Evolutionary conservation across 495 filamentous ascomycete species (phyloP).

Genomic region (Lophium mytilinum): DNA sequence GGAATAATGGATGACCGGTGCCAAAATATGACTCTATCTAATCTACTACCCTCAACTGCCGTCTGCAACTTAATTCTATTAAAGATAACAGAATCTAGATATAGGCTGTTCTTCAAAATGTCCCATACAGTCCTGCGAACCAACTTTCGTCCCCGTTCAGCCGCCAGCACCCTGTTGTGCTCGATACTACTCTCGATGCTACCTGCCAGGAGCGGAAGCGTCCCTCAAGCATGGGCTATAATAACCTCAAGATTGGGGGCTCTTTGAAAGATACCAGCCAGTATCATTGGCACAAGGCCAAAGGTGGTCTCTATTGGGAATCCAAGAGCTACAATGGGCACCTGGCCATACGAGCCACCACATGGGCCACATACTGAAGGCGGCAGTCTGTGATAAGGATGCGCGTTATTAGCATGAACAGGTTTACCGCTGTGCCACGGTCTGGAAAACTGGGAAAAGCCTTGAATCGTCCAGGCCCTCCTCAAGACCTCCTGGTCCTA

Average conservation of each 20-base stretch:
- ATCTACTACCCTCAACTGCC: background rate
- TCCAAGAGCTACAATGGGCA: background rate
- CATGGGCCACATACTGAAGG: background rate
- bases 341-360: conserved; percentile 3
- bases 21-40: conserved; percentile 9
- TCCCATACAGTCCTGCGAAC: background rate
- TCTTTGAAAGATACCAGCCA: conserved; percentile 1
- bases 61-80: background rate
- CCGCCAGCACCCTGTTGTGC: background rate
- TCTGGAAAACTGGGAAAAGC: background rate
- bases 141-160: background rate
- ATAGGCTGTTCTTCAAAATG: background rate
- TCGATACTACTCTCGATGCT: conserved; percentile 4
- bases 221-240: background rate
- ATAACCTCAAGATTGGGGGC: background rate
- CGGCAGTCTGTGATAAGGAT: conserved; percentile 2
- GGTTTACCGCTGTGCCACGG: background rate
- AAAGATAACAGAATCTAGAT: conserved; percentile 3
- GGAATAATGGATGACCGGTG: conserved; percentile 3
- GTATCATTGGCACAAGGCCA: background rate
- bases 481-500: background rate
- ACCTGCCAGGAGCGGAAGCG: background rate
- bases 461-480: background rate
- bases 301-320: conserved; percentile 8
- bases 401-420: background rate